Base-by-base conservation (phyloP, 495 filamentous ascomycete genomes). In the Cryomyces antarcticus region DNA sequence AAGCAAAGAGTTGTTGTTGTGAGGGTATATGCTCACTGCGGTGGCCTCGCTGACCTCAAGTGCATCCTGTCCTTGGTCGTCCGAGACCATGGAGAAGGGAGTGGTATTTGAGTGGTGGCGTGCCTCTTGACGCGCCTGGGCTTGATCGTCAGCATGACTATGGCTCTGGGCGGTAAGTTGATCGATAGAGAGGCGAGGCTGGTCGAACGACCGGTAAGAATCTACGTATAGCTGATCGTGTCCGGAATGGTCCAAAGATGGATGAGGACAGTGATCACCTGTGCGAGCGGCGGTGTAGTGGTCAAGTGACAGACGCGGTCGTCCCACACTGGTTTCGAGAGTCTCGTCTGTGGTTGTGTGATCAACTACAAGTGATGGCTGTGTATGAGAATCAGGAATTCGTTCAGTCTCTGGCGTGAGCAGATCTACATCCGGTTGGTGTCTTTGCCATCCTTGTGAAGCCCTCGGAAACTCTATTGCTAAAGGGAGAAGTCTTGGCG, bases 1-100 rank as follows among this genome's bases (percentile, higher is more conserved):
- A 43, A 92, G 61, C 38, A 89, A 61, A 3, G 82, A 88, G 46
- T 77, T 75, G 48, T 93, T 94, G 54, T 85, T 82, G 56, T 94
- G 86, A 3, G 83, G 76, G 53, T 78, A 89, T 31, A 93, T 77
- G 45, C 73, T 77, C 38, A 94, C 75, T 12, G 81, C 81, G 46
- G 75, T 77, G 9, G 85, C 86, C 61, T 94, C 83, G 38, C 73
- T 74, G 37, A 80, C 66, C 51, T 77, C 76, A 7, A 67, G 62
- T 6, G 68, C 68, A 24, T 24, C 17, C 17, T 24, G 17, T 24
- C 17, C 17, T 37, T 54, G 66, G 43, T 68, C 69, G 34, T 75
- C 68, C 0, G 73, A 78, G 7, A 61, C 60, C 47, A 71, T 67
- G 3, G 73, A 77, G 47, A 75, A 73, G 24, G 72, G 40, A 62